Evolutionary conservation across 139 green algal species (phyloP), one percentile per base, ranked within the genome.

Genomic region (Tetraselmis chui): DNA sequence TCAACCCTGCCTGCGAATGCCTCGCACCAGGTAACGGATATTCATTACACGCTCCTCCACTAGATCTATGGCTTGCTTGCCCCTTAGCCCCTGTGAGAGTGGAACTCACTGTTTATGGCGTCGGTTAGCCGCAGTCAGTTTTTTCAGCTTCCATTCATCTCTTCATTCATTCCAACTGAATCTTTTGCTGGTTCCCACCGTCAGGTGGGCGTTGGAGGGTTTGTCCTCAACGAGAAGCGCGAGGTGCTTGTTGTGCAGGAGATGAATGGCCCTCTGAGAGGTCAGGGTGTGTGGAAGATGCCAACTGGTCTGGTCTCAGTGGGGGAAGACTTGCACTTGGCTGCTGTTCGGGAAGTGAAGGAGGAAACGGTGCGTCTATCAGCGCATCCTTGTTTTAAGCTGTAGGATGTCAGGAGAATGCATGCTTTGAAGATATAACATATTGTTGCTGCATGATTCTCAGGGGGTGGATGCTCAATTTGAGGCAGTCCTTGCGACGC

Each of bases 221-320:
- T 95, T 81, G 93, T 97, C n/a, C 58, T 95, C 1, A 94, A 97
- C 80, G 83, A 84, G 18, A 45, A 31, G 25, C 32, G 81, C 0
- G 67, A 90, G 80, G 85, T 97, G 79, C 87, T 97, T 2, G 91
- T 95, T 79, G 94, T 97, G 27, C 91, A 96, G 78, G 94, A 97
- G 86, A 75, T 75, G 0, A 87, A 83, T 26, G 94, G 94, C 0
- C 91, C 92, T 18, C 87, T 97, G 28, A 89, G 89, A n/a, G 91
- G 93, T 1, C 85, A 85, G 30, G 87, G 87, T 18, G 86, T 97
- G 0, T 97, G 93, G 93, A 97, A 97, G 88, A 94, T 94, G 86
- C 90, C 91, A 1, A 95, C 91, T 29, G 92, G 92, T 1, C 84
- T 95, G 29, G 86, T 93, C 23, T 30, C 28, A 81, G 59, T 1